phyloP scores from a whole-genome alignment of 2,329 filamentous ascomycete species.

The Colletotrichum liaoningense region DNA sequence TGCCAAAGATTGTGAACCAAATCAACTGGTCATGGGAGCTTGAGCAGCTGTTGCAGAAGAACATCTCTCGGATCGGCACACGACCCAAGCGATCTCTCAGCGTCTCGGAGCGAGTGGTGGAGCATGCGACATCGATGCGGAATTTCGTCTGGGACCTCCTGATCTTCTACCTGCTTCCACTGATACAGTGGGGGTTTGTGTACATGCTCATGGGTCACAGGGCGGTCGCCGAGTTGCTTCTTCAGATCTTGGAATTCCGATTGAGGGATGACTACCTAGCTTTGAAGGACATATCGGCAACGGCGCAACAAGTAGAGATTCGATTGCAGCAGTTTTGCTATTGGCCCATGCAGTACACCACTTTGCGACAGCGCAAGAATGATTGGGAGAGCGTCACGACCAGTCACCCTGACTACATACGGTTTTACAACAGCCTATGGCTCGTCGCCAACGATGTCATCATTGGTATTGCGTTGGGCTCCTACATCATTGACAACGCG shows the following conservation, averaged over 20 bases:
- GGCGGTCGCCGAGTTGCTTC: conserved; percentile 80
- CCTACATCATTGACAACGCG: conserved; percentile 96
- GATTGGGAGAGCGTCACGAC: conserved; percentile 97
- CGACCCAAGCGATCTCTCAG: conserved; percentile 87
- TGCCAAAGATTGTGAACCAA: conserved; percentile 88
- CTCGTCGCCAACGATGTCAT: conserved; percentile 98
- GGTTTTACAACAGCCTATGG: conserved; percentile 99
- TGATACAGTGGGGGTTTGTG: conserved; percentile 80
- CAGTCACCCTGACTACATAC: conserved; percentile 96
- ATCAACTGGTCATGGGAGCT: conserved; percentile 97
- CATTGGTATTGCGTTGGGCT: conserved; percentile 95
- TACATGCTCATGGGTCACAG: conserved; percentile 83
- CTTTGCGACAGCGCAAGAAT: conserved; percentile 85
- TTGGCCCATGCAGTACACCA: conserved; percentile 97
- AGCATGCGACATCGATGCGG: conserved; percentile 89
- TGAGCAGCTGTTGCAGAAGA: conserved; percentile 86
- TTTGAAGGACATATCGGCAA: conserved; percentile 94
- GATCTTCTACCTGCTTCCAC: conserved; percentile 81
- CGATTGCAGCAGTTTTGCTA: conserved; percentile 98
- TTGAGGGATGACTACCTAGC: conserved; percentile 82
- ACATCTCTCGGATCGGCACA: conserved; percentile 85
- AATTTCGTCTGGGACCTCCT: conserved; percentile 81
- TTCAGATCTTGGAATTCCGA: conserved; percentile 87
- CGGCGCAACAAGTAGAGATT: conserved; percentile 97
- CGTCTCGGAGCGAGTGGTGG: conserved; percentile 92